Evolutionary conservation across 75 land plant genomes (phyloP).

Genomic region (Pinus tabuliformis): DNA sequence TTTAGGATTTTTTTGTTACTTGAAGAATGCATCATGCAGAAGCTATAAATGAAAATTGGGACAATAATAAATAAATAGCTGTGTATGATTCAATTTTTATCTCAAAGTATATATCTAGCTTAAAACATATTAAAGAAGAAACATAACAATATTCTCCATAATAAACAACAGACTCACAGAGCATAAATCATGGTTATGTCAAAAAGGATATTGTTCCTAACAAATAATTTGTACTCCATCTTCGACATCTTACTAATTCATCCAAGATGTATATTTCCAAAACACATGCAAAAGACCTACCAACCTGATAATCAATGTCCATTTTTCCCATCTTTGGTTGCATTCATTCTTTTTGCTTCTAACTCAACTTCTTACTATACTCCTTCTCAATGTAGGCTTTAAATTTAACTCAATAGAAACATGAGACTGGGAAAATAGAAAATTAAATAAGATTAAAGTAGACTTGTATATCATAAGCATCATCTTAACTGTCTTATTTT

Average conservation of each 20-base stretch:
- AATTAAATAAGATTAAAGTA: not conserved
- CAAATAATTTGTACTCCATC: not conserved
- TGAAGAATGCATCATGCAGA: conserved; percentile 98
- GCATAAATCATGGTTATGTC: not conserved
- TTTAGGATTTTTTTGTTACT: conserved; percentile 97
- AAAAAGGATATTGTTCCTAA: not conserved
- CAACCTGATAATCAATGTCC: conserved; percentile 99
- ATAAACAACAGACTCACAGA: not conserved
- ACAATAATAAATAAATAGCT: too few relatives aligned
- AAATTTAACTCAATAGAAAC: not conserved
- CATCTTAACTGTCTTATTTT: conserved; percentile 72
- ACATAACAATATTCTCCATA: not conserved
- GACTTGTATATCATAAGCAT: not conserved
- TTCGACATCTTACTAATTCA: not conserved
- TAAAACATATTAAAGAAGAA: not conserved
- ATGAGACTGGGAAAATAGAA: not conserved
- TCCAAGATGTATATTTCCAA: not conserved
- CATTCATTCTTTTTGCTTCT: conserved; percentile 96
- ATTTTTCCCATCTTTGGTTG: conserved; percentile 99
- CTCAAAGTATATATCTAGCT: too few relatives aligned
- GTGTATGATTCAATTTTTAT: too few relatives aligned
- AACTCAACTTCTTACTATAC: conserved; percentile 94
- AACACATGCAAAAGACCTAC: not conserved
- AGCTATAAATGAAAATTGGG: not conserved
- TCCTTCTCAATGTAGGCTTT: conserved; percentile 99